phyloP scores from a whole-genome alignment of 108 stramenopile genomes.

The Skeletonema tropicum region DNA sequence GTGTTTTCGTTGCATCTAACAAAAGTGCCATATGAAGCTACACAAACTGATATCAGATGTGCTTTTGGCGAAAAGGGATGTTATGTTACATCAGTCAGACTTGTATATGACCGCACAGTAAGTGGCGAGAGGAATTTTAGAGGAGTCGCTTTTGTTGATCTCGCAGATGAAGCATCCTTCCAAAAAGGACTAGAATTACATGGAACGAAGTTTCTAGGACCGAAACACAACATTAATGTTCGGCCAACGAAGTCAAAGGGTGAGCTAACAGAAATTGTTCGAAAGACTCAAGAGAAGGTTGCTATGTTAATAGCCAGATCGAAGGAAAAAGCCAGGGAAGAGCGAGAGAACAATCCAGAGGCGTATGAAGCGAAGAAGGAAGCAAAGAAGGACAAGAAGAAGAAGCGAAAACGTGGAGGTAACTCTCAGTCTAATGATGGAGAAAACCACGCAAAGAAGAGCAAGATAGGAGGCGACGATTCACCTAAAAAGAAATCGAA shows the following conservation, averaged over 20 bases:
- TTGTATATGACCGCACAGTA: conserved; percentile 70
- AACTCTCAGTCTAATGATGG: conserved; percentile 10
- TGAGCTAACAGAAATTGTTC: conserved; percentile 75
- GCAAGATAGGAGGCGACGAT: background rate
- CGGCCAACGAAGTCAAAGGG: conserved; percentile 69
- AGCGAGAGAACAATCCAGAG: conserved; percentile 9
- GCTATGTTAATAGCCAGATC: conserved; percentile 60
- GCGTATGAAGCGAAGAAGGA: background rate
- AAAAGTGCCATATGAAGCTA: conserved; percentile 71
- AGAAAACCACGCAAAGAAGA: background rate
- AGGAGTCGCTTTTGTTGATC: conserved; percentile 86
- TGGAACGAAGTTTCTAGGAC: conserved; percentile 54
- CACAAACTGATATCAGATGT: conserved; percentile 62
- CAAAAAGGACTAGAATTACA: conserved; percentile 57
- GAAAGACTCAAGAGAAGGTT: conserved; percentile 66
- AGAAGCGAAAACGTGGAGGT: conserved; percentile 29
- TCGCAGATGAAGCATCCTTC: conserved; percentile 65
- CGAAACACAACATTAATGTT: conserved; percentile 63
- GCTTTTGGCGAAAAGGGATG: conserved; percentile 70
- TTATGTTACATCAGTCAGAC: conserved; percentile 65
- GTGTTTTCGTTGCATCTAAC: conserved; percentile 73
- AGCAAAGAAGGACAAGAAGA: conserved; percentile 19
- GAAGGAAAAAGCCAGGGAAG: conserved; percentile 32
- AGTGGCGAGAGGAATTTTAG: conserved; percentile 63
- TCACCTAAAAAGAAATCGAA: background rate